Base-by-base conservation (phyloP, 2,329 filamentous ascomycete species). In the Claviceps purpurea region DNA sequence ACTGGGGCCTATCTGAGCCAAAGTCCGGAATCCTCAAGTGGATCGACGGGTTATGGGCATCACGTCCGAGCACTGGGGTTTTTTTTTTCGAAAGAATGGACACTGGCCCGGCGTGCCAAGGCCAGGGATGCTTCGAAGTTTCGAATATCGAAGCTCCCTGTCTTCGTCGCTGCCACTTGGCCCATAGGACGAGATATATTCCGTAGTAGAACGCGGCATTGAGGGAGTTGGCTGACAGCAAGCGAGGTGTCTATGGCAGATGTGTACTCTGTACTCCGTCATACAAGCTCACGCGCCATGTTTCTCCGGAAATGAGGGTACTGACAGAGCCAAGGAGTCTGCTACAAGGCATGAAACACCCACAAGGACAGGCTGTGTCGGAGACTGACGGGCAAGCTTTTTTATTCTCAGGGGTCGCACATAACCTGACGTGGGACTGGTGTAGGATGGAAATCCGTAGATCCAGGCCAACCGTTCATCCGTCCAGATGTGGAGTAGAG, bases 331-430 rank as follows among this genome's bases (percentile, higher is more conserved):
- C 37, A 51, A 38, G 34, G 38, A 49, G 44, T 42, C 52, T 56
- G 54, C 55, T 56, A 54, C 55, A 51, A 54, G 54, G 50, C 50
- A 51, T 57, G 56, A 59, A 58, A 59, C 54, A 39, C 37, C 26
- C 24, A 47, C 50, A 56, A 52, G 52, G 42, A 52, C 44, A 40
- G 40, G 50, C 37, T 46, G 48, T 26, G 45, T 47, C 47, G 52
- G 54, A 46, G 20, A n/a, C 53, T 54, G 49, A 53, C 47, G 50
- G 50, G 43, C 51, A 45, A 42, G 45, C 24, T 18, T 22, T 41
- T 41, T 44, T 43, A 44, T 50, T 37, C 16, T 49, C 49, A 54
- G 56, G 54, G 56, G 56, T 53, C 47, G 46, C 50, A 51, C 45
- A 46, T 43, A 16, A 18, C 11, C 14, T 38, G 40, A 51, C 49